Conservation (phyloP, 257 asterid species). For the Nicotiana knightiana region DNA sequence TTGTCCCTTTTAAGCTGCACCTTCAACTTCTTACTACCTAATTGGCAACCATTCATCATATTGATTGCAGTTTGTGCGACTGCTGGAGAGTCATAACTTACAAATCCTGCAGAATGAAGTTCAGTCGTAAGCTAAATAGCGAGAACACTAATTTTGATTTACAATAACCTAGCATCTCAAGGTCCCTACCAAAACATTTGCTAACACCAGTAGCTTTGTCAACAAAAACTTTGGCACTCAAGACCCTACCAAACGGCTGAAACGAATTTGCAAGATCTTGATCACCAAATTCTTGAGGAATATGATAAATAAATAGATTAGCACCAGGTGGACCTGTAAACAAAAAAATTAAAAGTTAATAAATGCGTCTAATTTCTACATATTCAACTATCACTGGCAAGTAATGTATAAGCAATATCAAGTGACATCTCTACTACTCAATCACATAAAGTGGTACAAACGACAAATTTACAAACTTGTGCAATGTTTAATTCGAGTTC, state of each 20-base stretch:
- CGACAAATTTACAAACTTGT: background rate
- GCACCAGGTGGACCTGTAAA: slow-evolving; percentile 93
- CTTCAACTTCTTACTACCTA: slow-evolving; percentile 91
- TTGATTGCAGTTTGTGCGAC: slow-evolving; percentile 82
- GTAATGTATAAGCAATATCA: background rate
- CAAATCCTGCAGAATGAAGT: slow-evolving; percentile 60
- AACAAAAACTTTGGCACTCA: slow-evolving; percentile 88
- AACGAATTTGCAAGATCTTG: slow-evolving; percentile 80
- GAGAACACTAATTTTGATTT: background rate
- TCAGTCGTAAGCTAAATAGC: slow-evolving; percentile 4
- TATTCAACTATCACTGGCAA: background rate
- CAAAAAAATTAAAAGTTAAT: background rate
- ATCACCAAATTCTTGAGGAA: slow-evolving; percentile 92
- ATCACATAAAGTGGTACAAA: background rate
- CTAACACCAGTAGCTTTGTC: slow-evolving; percentile 89
- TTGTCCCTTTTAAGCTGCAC: slow-evolving; percentile 89
- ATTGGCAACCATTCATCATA: slow-evolving; percentile 78
- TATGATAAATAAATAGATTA: slow-evolving; percentile 88
- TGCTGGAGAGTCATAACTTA: slow-evolving; percentile 77
- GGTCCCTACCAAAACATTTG: slow-evolving; percentile 82
- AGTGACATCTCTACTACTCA: background rate
- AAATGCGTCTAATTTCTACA: background rate
- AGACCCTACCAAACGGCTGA: slow-evolving; percentile 72
- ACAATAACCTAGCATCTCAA: slow-evolving; percentile 4
- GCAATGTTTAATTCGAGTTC: background rate